Base-by-base conservation (phyloP, 2,329 filamentous ascomycete species). In the Phoma herbarum region DNA sequence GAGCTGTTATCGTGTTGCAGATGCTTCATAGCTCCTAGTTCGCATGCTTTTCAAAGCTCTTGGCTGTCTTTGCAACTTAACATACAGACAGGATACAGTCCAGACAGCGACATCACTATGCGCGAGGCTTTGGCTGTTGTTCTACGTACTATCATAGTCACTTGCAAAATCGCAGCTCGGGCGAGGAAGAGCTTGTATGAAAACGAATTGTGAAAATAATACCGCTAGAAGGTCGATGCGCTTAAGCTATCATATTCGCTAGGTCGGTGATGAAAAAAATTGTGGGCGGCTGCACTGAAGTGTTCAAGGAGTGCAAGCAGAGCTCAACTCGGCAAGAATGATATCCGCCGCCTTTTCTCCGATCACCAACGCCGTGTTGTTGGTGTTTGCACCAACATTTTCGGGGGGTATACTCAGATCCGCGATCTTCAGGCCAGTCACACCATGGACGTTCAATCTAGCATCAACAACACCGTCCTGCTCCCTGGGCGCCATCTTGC, bases 321-420 rank as follows among this genome's bases (percentile, higher is more conserved):
- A 43, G 31, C 47, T 39, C 3, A 70, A 16, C 26, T 70, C 67
- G 3, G 37, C 46, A 10, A 70, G 46, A 31, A 75, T 72, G 2
- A 75, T 68, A 35, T 71, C 66, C 22, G 72, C 72, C 9, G 70
- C 72, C 62, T 70, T 74, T 60, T 74, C 72, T 1, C 72, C 71
- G 50, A 75, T 65, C 18, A 74, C 75, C 52, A 82, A 68, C 1
- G 81, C 80, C 1, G 79, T 81, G 37, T 81, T 80, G 52, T 80
- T 79, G 1, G 80, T 82, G 59, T 83, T 82, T 0, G 77, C 79
- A 3, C 77, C 80, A 4, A 83, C 79, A 57, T 80, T 80, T 57
- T 75, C 68, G 1, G 79, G 78, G 6, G 74, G 71, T 4, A 79
- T 74, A 60, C 68, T 75, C 63, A 83, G 48, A 74, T 83, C 81